Conservation (phyloP, 2,329 filamentous ascomycete genomes). For the Xylaria arbuscula region DNA sequence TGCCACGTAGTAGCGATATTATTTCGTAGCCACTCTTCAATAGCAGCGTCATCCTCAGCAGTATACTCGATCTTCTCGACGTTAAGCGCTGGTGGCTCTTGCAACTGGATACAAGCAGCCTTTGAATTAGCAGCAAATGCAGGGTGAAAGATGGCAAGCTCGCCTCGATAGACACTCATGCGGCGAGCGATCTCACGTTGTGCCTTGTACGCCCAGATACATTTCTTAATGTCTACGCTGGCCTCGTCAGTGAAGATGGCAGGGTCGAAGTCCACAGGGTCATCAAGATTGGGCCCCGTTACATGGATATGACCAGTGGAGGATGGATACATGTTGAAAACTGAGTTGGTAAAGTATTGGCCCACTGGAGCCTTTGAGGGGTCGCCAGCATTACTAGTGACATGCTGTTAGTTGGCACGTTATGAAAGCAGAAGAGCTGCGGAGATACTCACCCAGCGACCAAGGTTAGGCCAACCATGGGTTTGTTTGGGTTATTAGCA, state of each 20-base stretch:
- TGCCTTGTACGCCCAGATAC: slow-evolving; percentile 17
- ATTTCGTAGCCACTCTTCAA: slow-evolving; percentile 24
- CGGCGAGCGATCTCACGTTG: slow-evolving; percentile 19
- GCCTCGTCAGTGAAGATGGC: slow-evolving; percentile 9
- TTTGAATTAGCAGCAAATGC: slow-evolving; percentile 8
- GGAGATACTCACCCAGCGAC: no score
- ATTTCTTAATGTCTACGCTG: slow-evolving; percentile 10
- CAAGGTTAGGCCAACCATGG: slow-evolving; percentile 51
- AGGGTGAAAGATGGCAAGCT: slow-evolving; percentile 8
- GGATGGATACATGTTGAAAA: slow-evolving; percentile 17
- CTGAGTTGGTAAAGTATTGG: slow-evolving; percentile 18
- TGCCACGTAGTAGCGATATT: slow-evolving; percentile 20
- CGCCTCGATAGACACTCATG: slow-evolving; percentile 17
- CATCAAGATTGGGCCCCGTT: slow-evolving; percentile 14
- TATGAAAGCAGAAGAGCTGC: no score
- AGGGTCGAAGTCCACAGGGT: slow-evolving; percentile 8
- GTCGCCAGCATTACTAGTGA: neutral
- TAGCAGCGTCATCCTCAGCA: slow-evolving; percentile 20
- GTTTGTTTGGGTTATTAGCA: slow-evolving; percentile 24
- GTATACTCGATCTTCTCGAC: slow-evolving; percentile 22
- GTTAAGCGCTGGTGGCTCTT: neutral
- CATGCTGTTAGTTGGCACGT: neutral
- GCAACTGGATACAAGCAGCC: slow-evolving; percentile 6
- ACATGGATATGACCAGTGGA: slow-evolving; percentile 25
- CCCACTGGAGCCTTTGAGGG: neutral